Percentiles rank a stretch among this genome's conserved stretches.
phyloP scores from a whole-genome alignment of 1,139 yeast species.

The Candida tetrigidarum region DNA sequence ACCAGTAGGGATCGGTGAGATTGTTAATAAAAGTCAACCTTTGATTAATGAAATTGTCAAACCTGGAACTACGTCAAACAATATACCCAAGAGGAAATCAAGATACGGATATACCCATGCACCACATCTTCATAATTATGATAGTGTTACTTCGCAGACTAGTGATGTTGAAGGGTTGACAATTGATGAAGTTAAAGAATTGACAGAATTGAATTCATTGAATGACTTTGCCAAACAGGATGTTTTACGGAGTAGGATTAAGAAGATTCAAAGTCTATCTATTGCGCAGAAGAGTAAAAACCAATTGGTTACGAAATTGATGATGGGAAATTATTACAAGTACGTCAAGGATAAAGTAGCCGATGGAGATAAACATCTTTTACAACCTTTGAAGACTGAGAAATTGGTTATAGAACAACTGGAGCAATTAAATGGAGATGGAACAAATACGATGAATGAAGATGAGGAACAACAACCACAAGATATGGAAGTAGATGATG shows the following conservation, averaged over 20 bases:
- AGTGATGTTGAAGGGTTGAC: slow-evolving; percentile 48
- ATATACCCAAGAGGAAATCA: slow-evolving; percentile 9
- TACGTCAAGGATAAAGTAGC: slow-evolving; percentile 40
- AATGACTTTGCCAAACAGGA: slow-evolving; percentile 55
- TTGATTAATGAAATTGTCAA: slow-evolving; percentile 54
- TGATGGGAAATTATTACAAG: slow-evolving; percentile 74
- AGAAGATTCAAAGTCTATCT: slow-evolving; percentile 53
- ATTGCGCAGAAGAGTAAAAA: slow-evolving; percentile 60
- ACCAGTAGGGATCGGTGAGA: slow-evolving; percentile 59
- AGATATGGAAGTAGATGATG: slow-evolving; percentile 13
- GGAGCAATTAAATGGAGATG: slow-evolving; percentile 16
- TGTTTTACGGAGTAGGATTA: slow-evolving; percentile 59
- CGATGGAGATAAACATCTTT: slow-evolving; percentile 20
- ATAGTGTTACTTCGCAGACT: slow-evolving; percentile 23
- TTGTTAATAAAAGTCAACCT: slow-evolving; percentile 52
- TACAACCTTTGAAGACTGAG: slow-evolving; percentile 22
- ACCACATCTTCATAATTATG: slow-evolving; percentile 21
- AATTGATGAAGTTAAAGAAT: slow-evolving; percentile 36
- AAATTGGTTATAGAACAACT: slow-evolving; percentile 21
- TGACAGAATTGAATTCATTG: slow-evolving; percentile 43
- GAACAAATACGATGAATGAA: slow-evolving; percentile 19
- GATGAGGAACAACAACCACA: slow-evolving; percentile 6
- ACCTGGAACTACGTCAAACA: slow-evolving; percentile 32
- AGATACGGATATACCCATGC: too few relatives aligned
- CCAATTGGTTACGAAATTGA: slow-evolving; percentile 67